Evolutionary conservation across 2,329 filamentous ascomycete genomes (phyloP), one percentile per base, ranked within the genome.

Genomic region (Ilyonectria sp.): DNA sequence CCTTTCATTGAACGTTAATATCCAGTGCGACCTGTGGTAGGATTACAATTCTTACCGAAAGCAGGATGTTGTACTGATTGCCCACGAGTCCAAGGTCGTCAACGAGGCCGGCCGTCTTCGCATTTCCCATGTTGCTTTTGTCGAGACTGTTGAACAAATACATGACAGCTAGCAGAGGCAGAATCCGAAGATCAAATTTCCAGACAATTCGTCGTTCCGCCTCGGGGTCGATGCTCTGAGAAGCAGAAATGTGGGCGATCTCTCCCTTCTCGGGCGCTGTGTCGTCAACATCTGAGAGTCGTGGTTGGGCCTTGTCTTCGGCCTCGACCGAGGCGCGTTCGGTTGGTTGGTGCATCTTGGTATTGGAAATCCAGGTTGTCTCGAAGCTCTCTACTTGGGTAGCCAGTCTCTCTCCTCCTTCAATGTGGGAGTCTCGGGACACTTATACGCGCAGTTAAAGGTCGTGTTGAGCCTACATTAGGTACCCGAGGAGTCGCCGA

Each of bases 91-190:
- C 53, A 4, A 67, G 40, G 13, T 67, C 64, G 10, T 63, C 54
- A 5, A 59, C 60, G n/a, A 67, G 17, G 19, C 54, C 64, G 0
- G 63, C 63, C 11, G 63, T 65, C 43, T 65, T 65, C 7, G 63
- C 63, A 8, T 65, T 65, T 52, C 63, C 63, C 63, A 65, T 65
- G 63, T 65, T 65, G n/a, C 63, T 60, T 40, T 65, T 65, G 56
- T 67, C 64, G 9, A 67, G 60, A 19, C 64, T 63, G 60, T 67
- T 67, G 64, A 67, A 63, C 37, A 67, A 8, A 37, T 63, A 67
- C 64, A 67, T 67, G 54, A 35, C n/a, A 11, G 59, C 64, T 13
- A 67, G 49, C 46, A 63, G 19, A 11, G 64, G 64, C 54, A 67
- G 49, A 31, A 67, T 63, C 4, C 60, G 64, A 15, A 67, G 21